Conservation (phyloP, 345 rosid species). For the thale cress (Arabidopsis thaliana) region DNA sequence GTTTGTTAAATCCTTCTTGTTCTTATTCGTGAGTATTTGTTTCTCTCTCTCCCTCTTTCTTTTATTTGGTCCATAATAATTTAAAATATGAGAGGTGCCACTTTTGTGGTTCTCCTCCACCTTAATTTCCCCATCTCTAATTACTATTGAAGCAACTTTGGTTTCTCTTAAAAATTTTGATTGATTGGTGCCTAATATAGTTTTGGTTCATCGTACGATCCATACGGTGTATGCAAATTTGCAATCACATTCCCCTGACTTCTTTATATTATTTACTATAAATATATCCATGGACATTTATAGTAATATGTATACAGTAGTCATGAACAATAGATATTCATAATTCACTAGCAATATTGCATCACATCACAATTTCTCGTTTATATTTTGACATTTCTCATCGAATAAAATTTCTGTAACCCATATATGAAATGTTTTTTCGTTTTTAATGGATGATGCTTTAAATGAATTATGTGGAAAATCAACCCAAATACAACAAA, state of each 20-base stretch:
- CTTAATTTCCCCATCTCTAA: constrained; percentile 19
- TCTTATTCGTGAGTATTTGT: constrained; percentile 23
- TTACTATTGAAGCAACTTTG: not conserved
- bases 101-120: constrained; percentile 46
- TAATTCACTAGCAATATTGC: too few relatives aligned
- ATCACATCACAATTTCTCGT: too few relatives aligned
- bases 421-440: not conserved
- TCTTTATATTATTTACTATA: not conserved
- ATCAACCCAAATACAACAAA: constrained; percentile 6
- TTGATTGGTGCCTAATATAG: constrained; percentile 22
- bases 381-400: too few relatives aligned
- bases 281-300: not conserved
- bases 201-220: constrained; percentile 31
- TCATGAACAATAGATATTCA: not conserved
- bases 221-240: constrained; percentile 9
- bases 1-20: constrained; percentile 45
- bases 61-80: constrained; percentile 8
- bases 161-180: not conserved
- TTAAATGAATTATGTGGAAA: not conserved
- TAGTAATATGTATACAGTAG: not conserved
- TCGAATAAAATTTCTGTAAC: too few relatives aligned
- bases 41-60: not conserved
- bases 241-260: constrained; percentile 2
- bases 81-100: constrained; percentile 40
- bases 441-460: not conserved